These are phyloP conservation scores for Knufia fluminis DNA, from an alignment of 2,329 filamentous ascomycete genomes.

Conservation along the genomic window DNA sequence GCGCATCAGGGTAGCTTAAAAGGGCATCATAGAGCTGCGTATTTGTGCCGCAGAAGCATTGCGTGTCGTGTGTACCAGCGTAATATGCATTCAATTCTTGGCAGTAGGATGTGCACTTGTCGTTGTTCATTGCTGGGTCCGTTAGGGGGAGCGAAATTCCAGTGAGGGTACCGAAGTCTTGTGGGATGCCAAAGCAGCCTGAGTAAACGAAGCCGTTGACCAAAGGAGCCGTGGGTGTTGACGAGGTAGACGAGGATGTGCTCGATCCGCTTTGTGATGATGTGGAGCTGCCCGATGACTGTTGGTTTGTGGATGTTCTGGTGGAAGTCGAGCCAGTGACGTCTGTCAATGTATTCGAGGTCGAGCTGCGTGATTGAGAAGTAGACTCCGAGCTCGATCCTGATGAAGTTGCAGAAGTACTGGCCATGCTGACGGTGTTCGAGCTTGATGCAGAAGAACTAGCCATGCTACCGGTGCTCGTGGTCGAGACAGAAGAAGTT, in stretches of 20 bases:
- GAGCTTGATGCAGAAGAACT: neutral
- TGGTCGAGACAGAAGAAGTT: too few relatives aligned
- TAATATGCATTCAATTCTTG: conserved; percentile 9
- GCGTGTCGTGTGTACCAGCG: conserved; percentile 10
- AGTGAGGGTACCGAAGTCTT: conserved; percentile 10
- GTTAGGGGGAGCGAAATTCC: conserved; percentile 12
- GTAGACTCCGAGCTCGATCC: too few relatives aligned
- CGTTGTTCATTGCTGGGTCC: conserved; percentile 15
- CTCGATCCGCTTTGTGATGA: neutral
- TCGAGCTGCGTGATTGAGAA: neutral
- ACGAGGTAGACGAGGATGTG: conserved; percentile 4
- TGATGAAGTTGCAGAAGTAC: too few relatives aligned
- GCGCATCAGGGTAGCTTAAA: conserved; percentile 16
- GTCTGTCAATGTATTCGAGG: neutral
- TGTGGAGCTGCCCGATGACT: neutral
- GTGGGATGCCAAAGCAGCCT: conserved; percentile 15
- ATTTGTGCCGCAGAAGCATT: conserved; percentile 1
- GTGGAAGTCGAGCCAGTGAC: neutral
- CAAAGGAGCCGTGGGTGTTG: conserved; percentile 4
- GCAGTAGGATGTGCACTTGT: conserved; percentile 14
- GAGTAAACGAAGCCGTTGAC: conserved; percentile 15
- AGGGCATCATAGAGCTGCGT: conserved; percentile 6
- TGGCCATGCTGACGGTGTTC: neutral
- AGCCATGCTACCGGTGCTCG: too few relatives aligned
- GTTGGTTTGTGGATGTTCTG: neutral